phyloP scores from a whole-genome alignment of 2,329 filamentous ascomycete genomes.

The Stagonosporopsis chrysanthemi region DNA sequence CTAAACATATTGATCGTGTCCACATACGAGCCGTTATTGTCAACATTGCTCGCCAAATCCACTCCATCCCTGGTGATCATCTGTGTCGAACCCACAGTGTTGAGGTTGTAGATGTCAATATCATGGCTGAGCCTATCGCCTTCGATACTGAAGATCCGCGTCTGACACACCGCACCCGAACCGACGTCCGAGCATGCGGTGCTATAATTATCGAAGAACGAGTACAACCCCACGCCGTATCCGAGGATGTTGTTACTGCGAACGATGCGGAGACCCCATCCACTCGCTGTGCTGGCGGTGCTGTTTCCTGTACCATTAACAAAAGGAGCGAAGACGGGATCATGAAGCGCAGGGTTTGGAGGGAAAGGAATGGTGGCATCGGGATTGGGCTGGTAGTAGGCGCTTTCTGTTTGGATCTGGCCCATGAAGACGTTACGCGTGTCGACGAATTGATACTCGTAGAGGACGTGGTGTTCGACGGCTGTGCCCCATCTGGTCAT shows the following conservation, averaged over 20 bases:
- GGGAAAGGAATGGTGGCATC: slow-evolving; percentile 72
- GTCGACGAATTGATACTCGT: slow-evolving; percentile 84
- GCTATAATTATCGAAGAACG: slow-evolving; percentile 71
- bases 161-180: slow-evolving; percentile 55
- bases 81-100: slow-evolving; percentile 55
- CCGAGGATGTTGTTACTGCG: slow-evolving; percentile 63
- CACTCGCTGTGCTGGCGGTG: slow-evolving; percentile 49
- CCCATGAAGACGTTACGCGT: slow-evolving; percentile 83
- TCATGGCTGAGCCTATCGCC: slow-evolving; percentile 42
- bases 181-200: slow-evolving; percentile 40
- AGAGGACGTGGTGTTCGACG: slow-evolving; percentile 66
- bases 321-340: slow-evolving; percentile 75
- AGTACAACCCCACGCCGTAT: slow-evolving; percentile 72
- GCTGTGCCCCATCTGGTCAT: slow-evolving; percentile 67
- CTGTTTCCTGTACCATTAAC: slow-evolving; percentile 31
- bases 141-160: slow-evolving; percentile 58
- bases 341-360: slow-evolving; percentile 64
- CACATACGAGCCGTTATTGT: slow-evolving; percentile 57
- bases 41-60: slow-evolving; percentile 53
- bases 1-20: slow-evolving; percentile 47
- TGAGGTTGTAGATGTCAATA: slow-evolving; percentile 57
- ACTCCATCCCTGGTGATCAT: slow-evolving; percentile 57
- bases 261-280: slow-evolving; percentile 71
- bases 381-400: slow-evolving; percentile 84
- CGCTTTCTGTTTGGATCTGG: slow-evolving; percentile 87